These are phyloP conservation scores for Mycena galopus DNA, from an alignment of 768 basidiomycete genomes.

Conservation along the genomic window DNA sequence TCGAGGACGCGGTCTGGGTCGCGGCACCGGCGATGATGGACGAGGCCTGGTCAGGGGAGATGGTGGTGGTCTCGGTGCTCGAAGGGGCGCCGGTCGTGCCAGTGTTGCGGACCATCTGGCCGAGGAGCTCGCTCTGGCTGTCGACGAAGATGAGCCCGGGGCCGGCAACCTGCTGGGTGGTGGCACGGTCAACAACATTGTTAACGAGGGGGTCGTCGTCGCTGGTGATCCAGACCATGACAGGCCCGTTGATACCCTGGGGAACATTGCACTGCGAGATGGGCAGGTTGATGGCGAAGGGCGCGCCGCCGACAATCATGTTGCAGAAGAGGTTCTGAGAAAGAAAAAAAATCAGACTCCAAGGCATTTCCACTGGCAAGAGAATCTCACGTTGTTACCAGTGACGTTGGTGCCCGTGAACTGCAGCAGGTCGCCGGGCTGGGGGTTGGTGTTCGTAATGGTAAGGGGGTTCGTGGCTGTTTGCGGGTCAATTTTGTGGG, in stretches of 20 bases:
- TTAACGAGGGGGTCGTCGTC: slow-evolving; percentile 73
- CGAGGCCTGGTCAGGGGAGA: slow-evolving; percentile 52
- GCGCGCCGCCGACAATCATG: slow-evolving; percentile 76
- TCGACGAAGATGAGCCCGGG: slow-evolving; percentile 80
- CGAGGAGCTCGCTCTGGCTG: slow-evolving; percentile 64
- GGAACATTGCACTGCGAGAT: slow-evolving; percentile 75
- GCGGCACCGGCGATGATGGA: slow-evolving; percentile 48
- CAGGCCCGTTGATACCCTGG: slow-evolving; percentile 75
- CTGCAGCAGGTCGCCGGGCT: slow-evolving; percentile 70
- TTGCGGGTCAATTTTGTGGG: neutral
- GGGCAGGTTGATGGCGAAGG: slow-evolving; percentile 70
- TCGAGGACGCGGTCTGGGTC: slow-evolving; percentile 30
- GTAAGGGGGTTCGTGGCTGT: slow-evolving; percentile 71
- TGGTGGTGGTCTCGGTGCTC: slow-evolving; percentile 44
- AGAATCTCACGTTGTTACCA: slow-evolving; percentile 58
- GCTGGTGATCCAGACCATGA: slow-evolving; percentile 78
- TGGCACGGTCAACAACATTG: slow-evolving; percentile 69
- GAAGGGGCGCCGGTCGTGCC: slow-evolving; percentile 33
- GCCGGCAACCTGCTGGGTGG: slow-evolving; percentile 73
- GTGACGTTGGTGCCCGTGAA: slow-evolving; percentile 72
- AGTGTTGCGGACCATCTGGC: slow-evolving; percentile 55
- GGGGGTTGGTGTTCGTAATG: slow-evolving; percentile 73
- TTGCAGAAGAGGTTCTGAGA: slow-evolving; percentile 74
- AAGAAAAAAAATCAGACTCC: slow-evolving; percentile 15
- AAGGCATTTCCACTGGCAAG: neutral